Evolutionary conservation across 1,284 basidiomycete genomes (phyloP).

Genomic region (Stygiomarasmius scandens): DNA sequence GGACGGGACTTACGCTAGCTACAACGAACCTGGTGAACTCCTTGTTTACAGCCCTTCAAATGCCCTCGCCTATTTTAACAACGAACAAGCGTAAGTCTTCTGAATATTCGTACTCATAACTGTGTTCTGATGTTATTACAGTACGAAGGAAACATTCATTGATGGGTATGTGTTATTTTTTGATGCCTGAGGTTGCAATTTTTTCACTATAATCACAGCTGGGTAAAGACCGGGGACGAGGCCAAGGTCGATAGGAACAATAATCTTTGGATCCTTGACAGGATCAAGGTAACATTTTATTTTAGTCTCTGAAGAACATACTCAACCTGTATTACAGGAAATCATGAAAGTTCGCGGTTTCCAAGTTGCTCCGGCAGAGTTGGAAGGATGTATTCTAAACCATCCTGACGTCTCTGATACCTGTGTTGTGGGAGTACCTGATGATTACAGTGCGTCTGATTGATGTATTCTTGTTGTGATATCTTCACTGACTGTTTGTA

Average conservation of each 20-base stretch:
- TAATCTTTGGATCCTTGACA: slow-evolving; percentile 67
- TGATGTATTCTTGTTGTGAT: too few relatives aligned
- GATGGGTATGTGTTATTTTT: slow-evolving; percentile 42
- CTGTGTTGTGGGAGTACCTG: slow-evolving; percentile 77
- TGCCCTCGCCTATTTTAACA: slow-evolving; percentile 61
- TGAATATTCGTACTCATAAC: too few relatives aligned
- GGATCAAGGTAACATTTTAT: slow-evolving; percentile 56
- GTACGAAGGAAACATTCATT: slow-evolving; percentile 56
- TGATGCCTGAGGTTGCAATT: background rate
- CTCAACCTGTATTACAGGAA: slow-evolving; percentile 42
- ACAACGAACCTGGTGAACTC: slow-evolving; percentile 67
- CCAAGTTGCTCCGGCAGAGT: slow-evolving; percentile 70
- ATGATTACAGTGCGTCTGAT: slow-evolving; percentile 55
- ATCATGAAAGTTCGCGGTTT: slow-evolving; percentile 69
- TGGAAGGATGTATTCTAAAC: slow-evolving; percentile 71
- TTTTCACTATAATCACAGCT: slow-evolving; percentile 38
- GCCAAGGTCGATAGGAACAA: slow-evolving; percentile 57
- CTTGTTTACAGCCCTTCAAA: slow-evolving; percentile 57
- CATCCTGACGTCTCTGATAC: slow-evolving; percentile 70
- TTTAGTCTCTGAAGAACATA: background rate
- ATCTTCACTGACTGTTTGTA: slow-evolving; percentile 15
- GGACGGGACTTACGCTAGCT: slow-evolving; percentile 59
- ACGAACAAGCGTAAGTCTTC: slow-evolving; percentile 60
- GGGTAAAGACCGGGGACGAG: slow-evolving; percentile 74
- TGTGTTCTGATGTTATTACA: too few relatives aligned